Percentiles rank a stretch among this genome's conserved stretches.
Evolutionary conservation across 495 filamentous ascomycete species (phyloP).

Genomic region (Symbiotaphrina buchneri): DNA sequence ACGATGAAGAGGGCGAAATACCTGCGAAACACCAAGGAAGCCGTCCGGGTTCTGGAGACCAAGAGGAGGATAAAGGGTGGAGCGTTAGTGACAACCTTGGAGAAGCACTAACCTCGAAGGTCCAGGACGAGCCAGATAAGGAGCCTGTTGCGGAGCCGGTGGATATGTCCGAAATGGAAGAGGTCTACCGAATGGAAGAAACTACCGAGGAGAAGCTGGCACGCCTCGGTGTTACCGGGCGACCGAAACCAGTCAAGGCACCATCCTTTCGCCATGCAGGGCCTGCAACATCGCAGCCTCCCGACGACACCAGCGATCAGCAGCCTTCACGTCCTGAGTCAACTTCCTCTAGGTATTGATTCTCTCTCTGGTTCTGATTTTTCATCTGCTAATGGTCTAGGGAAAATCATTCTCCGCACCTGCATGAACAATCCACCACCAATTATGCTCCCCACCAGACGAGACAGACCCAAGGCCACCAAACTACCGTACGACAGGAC

Average conservation of each 20-base stretch:
- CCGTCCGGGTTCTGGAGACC: not conserved
- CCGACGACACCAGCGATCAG: too few species aligned
- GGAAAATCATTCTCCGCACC: too few species aligned
- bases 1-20: not conserved
- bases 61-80: not conserved
- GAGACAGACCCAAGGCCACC: too few species aligned
- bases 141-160: conserved; percentile 1
- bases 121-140: too few species aligned
- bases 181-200: conserved; percentile 2
- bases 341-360: too few species aligned
- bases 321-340: too few species aligned
- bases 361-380: too few species aligned
- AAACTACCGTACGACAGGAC: too few species aligned
- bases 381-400: too few species aligned
- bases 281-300: too few species aligned
- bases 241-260: conserved; percentile 3
- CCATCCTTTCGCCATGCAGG: not conserved
- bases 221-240: conserved; percentile 4
- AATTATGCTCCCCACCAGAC: too few species aligned
- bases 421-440: too few species aligned
- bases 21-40: not conserved
- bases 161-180: conserved; percentile 3
- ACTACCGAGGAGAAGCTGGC: conserved; percentile 5
- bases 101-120: not conserved
- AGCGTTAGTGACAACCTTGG: conserved; percentile 2